Percentiles rank a stretch among this genome's conserved stretches.
phyloP scores from a whole-genome alignment of 1,139 yeast species.

The Yamadazyma spencermartinsiae region DNA sequence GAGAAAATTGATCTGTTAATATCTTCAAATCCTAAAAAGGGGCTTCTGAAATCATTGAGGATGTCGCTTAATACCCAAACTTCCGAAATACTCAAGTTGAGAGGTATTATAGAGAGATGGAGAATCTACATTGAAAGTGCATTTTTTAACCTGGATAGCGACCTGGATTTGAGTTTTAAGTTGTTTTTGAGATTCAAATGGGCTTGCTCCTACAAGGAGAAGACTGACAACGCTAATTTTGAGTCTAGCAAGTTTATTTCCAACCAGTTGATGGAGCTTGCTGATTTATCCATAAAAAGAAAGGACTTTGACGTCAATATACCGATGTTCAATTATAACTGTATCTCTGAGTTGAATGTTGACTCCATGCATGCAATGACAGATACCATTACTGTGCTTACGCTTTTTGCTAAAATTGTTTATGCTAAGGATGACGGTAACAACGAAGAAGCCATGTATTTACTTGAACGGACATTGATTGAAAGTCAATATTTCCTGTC shows the following conservation, averaged over 20 bases:
- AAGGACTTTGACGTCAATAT: conserved; percentile 11
- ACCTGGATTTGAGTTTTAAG: conserved; percentile 1
- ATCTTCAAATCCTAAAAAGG: conserved; percentile 20
- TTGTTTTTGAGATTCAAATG: conserved; percentile 30
- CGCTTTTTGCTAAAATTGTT: conserved; percentile 63
- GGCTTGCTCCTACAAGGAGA: conserved; percentile 34
- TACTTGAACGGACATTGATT: conserved; percentile 57
- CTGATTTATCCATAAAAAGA: conserved; percentile 20
- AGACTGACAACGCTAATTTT: conserved; percentile 32
- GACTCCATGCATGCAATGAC: conserved; percentile 58
- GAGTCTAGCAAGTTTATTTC: conserved; percentile 30
- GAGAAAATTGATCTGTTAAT: conserved; percentile 22
- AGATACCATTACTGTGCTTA: conserved; percentile 65
- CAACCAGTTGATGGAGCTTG: conserved; percentile 18
- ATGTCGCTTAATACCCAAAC: conserved; percentile 29
- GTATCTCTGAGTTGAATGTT: conserved; percentile 59
- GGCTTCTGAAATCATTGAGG: conserved; percentile 23
- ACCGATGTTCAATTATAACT: conserved; percentile 48
- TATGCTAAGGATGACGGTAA: conserved; percentile 36
- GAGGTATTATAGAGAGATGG: conserved; percentile 45
- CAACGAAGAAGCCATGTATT: conserved; percentile 47
- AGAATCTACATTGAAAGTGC: conserved; percentile 12
- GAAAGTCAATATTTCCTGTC: conserved; percentile 11
- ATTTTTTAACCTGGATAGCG: background rate
- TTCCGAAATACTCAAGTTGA: conserved; percentile 37